Base-by-base conservation (phyloP, 257 asterid genomes). In the Gentiana dahurica region DNA sequence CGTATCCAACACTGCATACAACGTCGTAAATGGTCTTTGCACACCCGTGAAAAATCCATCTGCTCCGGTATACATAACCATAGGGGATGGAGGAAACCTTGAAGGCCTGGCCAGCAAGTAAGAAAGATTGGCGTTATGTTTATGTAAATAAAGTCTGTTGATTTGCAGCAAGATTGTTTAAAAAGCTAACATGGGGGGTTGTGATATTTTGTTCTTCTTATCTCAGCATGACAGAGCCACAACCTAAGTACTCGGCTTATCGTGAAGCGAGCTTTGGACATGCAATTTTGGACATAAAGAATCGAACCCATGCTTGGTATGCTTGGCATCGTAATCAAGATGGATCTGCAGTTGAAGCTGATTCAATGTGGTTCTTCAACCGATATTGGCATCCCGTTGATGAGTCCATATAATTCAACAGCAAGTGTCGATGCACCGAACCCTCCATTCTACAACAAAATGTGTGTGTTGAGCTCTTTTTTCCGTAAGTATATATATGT, bases 221-320 rank as follows among this genome's bases (percentile, higher is more conserved):
- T 46, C 55, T 43, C 72, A 81, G 86, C 54, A 65, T 81, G 79
- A 81, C 76, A 11, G 73, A 71, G 59, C 89, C 86, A 33, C 89
- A 78, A 36, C 89, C 89, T 0, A 15, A 50, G 38, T 78, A 78
- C 57, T 78, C 86, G 3, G 79, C 85, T 2, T 72, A 54, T 33
- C 62, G 83, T 3, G 89, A 76, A 69, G 62, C 89, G n/a, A 79
- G 86, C 48, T 81, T 56, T n/a, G 89, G 86, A 2, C 86, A 81
- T 38, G 85, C 86, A 2, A 73, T 58, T 4, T 58, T 79, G 1
- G 79, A 66, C 9, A 75, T 78, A 7, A 75, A 78, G 75, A 78
- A 78, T 62, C 51, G 79, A 54, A 78, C 75, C 4, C 81, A 72
- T 39, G 81, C 85, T 12, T 69, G 60, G 44, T 75, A 71, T 38